A percentile compares a stretch with the other conserved stretches of the same genome.
These are phyloP conservation scores for Earliella scabrosa DNA, from an alignment of 1,284 basidiomycete genomes.

Conservation along the genomic window DNA sequence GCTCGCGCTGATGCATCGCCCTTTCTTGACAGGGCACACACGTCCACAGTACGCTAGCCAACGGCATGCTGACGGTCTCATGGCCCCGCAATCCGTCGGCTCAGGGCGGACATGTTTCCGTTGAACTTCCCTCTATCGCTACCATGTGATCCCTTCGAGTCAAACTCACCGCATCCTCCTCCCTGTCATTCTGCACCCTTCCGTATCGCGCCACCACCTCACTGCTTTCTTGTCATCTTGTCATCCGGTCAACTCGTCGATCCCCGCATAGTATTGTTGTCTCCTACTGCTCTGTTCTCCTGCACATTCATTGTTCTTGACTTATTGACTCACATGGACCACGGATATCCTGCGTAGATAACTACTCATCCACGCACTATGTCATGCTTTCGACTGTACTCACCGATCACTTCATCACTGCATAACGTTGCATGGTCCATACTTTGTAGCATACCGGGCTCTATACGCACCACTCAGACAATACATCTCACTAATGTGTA, in stretches of 20 bases:
- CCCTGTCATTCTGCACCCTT: too few relatives aligned
- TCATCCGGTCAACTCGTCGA: neutral
- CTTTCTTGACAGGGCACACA: constrained; percentile 20
- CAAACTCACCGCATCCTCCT: too few relatives aligned
- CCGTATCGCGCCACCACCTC: too few relatives aligned
- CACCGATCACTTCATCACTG: too few relatives aligned
- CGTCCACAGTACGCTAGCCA: constrained; percentile 26
- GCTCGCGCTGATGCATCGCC: constrained; percentile 5
- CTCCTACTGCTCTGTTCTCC: neutral
- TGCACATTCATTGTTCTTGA: neutral
- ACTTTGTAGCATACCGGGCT: neutral
- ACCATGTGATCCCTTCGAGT: too few relatives aligned
- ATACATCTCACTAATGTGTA: neutral
- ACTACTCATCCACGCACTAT: neutral
- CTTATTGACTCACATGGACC: neutral
- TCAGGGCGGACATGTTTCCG: neutral
- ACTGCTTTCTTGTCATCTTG: neutral
- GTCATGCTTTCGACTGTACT: neutral
- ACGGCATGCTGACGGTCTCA: constrained; percentile 31
- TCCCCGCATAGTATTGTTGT: neutral
- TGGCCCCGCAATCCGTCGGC: constrained; percentile 28
- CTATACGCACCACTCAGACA: neutral
- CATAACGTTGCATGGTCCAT: too few relatives aligned
- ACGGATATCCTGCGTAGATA: neutral
- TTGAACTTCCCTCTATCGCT: neutral